Conservation (phyloP, 352 stramenopile genomes). For the Phytophthora podocarpi region DNA sequence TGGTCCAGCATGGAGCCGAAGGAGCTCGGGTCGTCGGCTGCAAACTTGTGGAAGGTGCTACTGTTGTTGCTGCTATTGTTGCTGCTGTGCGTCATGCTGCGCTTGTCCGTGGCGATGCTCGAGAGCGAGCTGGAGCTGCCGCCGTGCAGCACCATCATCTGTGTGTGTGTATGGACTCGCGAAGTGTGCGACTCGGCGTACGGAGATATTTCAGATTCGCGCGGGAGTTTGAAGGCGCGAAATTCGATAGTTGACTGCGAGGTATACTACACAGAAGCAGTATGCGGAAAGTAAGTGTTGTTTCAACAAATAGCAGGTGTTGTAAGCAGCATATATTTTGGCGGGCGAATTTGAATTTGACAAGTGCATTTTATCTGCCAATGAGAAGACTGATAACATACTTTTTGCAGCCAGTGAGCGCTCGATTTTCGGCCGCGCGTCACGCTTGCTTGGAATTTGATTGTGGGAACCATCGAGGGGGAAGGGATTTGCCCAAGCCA, state of each 20-base stretch:
- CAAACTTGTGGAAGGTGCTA: conserved; percentile 29
- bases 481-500: conserved; percentile 14
- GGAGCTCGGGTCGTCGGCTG: conserved; percentile 44
- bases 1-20: conserved; percentile 72
- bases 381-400: neutral
- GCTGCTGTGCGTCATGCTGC: conserved; percentile 17
- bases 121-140: conserved; percentile 38
- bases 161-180: conserved; percentile 17
- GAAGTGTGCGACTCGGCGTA: conserved; percentile 18
- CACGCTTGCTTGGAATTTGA: conserved; percentile 12
- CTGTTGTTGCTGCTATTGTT: conserved; percentile 27
- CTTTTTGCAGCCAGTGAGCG: conserved; percentile 25
- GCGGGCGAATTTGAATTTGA: conserved; percentile 21
- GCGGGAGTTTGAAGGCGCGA: conserved; percentile 13
- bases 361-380: neutral
- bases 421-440: neutral
- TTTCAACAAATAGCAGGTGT: neutral
- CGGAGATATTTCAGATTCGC: conserved; percentile 9
- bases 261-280: neutral
- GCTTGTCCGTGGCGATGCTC: conserved; percentile 28
- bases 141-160: conserved; percentile 30
- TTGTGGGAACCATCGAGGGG: conserved; percentile 26
- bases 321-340: neutral
- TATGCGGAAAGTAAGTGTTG: neutral
- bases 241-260: neutral